Evolutionary conservation across 2,329 filamentous ascomycete genomes (phyloP).

Genomic region (Ophiocordyceps australis): DNA sequence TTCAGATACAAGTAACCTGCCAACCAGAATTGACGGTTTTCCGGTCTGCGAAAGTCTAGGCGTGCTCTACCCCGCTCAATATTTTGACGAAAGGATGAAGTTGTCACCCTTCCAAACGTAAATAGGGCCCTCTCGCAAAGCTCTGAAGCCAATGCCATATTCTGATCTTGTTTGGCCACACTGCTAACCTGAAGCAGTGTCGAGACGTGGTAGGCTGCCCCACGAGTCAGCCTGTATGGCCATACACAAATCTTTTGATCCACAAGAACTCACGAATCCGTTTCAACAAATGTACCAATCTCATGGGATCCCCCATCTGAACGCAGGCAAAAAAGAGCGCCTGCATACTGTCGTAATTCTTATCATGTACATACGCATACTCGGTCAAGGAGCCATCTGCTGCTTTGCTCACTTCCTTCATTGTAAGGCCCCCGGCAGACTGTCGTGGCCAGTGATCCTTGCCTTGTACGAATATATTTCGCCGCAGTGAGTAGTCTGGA

Average conservation of each 20-base stretch:
- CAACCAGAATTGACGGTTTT: constrained; percentile 88
- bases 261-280: constrained; percentile 14
- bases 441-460: constrained; percentile 75
- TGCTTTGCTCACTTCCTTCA: constrained; percentile 39
- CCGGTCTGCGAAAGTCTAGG: constrained; percentile 61
- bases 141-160: constrained; percentile 71
- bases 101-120: constrained; percentile 75
- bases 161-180: constrained; percentile 80
- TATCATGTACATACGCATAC: constrained; percentile 64
- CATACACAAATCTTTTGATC: too few relatives aligned
- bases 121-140: constrained; percentile 83
- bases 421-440: constrained; percentile 64
- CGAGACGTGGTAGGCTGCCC: constrained; percentile 68
- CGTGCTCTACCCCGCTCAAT: constrained; percentile 63
- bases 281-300: constrained; percentile 55
- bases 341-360: constrained; percentile 57
- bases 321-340: constrained; percentile 60
- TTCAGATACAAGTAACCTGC: constrained; percentile 77
- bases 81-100: constrained; percentile 63
- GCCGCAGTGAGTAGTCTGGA: constrained; percentile 51
- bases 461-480: constrained; percentile 72
- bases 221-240: neutral
- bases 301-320: constrained; percentile 68
- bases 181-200: constrained; percentile 87
- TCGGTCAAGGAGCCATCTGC: constrained; percentile 38